Percentiles rank a stretch among this genome's conserved stretches.
These are phyloP conservation scores for Sonneratia alba DNA, from an alignment of 345 rosid species.

Conservation along the genomic window DNA sequence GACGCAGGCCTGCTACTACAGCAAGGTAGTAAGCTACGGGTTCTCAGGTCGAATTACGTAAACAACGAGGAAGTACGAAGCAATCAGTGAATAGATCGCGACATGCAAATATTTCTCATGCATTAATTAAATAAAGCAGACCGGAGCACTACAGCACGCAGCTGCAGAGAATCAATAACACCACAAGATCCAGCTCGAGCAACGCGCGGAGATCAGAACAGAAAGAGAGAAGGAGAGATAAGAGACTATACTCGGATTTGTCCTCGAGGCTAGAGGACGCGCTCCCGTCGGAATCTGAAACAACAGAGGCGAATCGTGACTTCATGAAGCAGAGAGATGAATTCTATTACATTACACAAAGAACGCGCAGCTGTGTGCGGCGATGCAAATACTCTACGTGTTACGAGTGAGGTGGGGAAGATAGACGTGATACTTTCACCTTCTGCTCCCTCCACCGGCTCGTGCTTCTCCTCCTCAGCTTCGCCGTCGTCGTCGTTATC, in stretches of 20 bases:
- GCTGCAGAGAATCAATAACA: not conserved
- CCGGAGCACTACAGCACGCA: not conserved
- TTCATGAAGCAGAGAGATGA: slow-evolving; percentile 3
- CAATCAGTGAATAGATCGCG: not conserved
- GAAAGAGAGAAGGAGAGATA: slow-evolving; percentile 6
- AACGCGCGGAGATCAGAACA: not conserved
- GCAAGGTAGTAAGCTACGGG: not conserved
- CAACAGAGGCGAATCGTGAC: slow-evolving; percentile 10
- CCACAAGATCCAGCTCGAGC: slow-evolving; percentile 1
- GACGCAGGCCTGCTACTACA: not conserved
- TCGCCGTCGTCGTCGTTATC: slow-evolving; percentile 19
- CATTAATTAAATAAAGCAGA: slow-evolving; percentile 12
- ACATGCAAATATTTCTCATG: slow-evolving; percentile 2
- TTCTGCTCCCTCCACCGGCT: slow-evolving; percentile 20
- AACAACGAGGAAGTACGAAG: not conserved
- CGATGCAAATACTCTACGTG: not conserved
- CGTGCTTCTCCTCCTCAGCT: slow-evolving; percentile 18
- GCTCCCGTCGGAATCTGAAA: slow-evolving; percentile 48
- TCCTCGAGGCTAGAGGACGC: slow-evolving; percentile 44
- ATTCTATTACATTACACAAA: slow-evolving; percentile 5
- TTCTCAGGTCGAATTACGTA: not conserved
- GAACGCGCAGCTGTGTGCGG: not conserved
- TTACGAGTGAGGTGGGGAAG: not conserved
- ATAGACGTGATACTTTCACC: slow-evolving; percentile 1
- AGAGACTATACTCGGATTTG: slow-evolving; percentile 50